Evolutionary conservation across 2,329 filamentous ascomycete species (phyloP), one percentile per base, ranked within the genome.

Genomic region (Monosporascus sp.): DNA sequence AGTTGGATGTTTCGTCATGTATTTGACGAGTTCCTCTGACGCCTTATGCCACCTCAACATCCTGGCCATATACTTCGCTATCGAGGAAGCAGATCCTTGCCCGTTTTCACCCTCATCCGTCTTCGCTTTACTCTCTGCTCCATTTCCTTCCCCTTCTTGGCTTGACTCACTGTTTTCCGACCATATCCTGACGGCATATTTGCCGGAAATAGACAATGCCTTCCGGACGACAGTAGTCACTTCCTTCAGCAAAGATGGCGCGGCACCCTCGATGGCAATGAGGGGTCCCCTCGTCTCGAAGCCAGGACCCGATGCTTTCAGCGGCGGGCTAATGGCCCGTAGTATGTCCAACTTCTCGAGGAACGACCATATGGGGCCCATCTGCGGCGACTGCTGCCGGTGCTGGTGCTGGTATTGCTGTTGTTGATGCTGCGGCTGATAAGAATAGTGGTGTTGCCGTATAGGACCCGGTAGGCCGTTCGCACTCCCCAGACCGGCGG

Each of bases 211-310:
- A 2, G 64, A 59, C 44, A 96, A 75, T 61, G 85, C 86, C 36
- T 78, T 76, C 52, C 87, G 80, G 20, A 96, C 82, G 19, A 82
- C 79, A 3, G 78, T 73, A 3, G 90, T 85, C 4, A 89, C 82
- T 9, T 81, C 76, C 2, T 74, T 69, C 9, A 82, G 65, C 22
- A 81, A 61, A n/a, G 64, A 63, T 7, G 67, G 59, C 53, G 86
- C 81, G 19, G 87, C 79, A 1, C 92, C 92, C 69, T 97, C 93
- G 27, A 97, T 75, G 0, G 90, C 87, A 57, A 97, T 86, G 38
- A 97, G 81, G 0, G 88, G 83, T 0, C 93, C 92, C n/a, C 91
- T 82, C 7, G 76, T 74, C 60, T 76, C 71, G 55, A 71, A 66
- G 7, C 64, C 66, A 3, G 70, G 67, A 5, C 67, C 64, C 1